Percentiles rank a stretch among this genome's conserved stretches.
Conservation (phyloP, 495 filamentous ascomycete species). For the Neurospora tetrasperma region DNA sequence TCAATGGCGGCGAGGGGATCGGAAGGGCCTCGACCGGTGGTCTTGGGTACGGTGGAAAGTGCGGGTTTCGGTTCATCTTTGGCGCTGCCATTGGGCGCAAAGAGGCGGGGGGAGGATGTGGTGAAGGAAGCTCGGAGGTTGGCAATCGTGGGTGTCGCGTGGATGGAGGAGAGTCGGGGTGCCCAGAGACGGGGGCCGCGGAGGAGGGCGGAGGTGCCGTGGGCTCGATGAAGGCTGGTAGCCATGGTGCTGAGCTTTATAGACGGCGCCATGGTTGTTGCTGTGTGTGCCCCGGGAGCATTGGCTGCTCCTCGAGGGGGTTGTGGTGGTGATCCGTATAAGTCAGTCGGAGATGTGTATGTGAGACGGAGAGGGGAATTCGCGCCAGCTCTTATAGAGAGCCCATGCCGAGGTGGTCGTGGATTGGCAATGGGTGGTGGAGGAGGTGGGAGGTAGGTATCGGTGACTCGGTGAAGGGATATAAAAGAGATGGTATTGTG, state of each 20-base stretch:
- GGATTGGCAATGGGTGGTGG: not conserved
- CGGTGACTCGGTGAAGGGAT: not conserved
- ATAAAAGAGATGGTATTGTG: not conserved
- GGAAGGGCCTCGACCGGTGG: conserved; percentile 2
- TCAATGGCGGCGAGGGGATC: conserved; percentile 29
- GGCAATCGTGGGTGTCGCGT: conserved; percentile 1
- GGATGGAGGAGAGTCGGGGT: not conserved
- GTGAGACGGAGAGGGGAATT: not conserved
- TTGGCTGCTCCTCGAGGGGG: not conserved
- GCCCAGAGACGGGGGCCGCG: not conserved
- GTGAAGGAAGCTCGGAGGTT: conserved; percentile 15
- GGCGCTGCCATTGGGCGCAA: conserved; percentile 1
- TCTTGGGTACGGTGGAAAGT: not conserved
- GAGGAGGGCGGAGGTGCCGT: conserved; percentile 2
- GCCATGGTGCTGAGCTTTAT: conserved; percentile 15
- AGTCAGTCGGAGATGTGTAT: not conserved
- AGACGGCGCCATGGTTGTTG: conserved; percentile 15
- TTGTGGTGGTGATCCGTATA: not conserved
- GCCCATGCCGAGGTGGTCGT: not conserved
- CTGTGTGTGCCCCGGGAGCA: not conserved
- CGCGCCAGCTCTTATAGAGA: not conserved
- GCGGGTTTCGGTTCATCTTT: not conserved
- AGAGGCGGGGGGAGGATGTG: conserved; percentile 8
- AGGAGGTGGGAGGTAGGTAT: not conserved
- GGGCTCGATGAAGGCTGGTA: conserved; percentile 7